These are phyloP conservation scores for Acacia concinna DNA, from an alignment of 331 rosid species.

Conservation along the genomic window DNA sequence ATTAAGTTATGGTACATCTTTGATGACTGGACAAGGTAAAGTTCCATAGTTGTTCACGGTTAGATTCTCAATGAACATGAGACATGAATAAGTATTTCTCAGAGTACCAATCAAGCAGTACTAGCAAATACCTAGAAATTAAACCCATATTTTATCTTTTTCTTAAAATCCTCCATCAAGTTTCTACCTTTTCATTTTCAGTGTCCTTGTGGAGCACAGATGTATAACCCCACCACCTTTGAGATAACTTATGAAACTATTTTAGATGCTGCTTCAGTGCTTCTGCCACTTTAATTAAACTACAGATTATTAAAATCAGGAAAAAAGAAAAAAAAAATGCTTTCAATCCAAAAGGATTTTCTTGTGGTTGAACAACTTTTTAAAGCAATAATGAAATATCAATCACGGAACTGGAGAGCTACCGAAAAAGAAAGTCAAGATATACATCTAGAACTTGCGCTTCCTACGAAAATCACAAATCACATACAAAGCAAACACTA, in stretches of 20 bases:
- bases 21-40: neutral
- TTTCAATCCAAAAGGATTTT: neutral
- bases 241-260: constrained; percentile 1
- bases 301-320: neutral
- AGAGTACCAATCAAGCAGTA: neutral
- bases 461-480: neutral
- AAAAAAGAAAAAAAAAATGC: no score
- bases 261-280: neutral
- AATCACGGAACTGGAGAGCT: neutral
- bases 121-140: neutral
- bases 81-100: neutral
- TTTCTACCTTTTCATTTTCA: neutral
- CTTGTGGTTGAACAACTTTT: neutral
- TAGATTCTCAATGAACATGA: neutral
- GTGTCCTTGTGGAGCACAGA: constrained; percentile 2
- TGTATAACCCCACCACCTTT: neutral
- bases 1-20: neutral
- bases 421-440: neutral
- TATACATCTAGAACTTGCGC: neutral
- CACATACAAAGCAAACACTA: neutral
- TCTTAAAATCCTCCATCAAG: neutral
- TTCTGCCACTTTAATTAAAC: neutral
- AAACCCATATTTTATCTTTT: neutral
- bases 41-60: neutral
- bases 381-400: neutral